phyloP scores from a whole-genome alignment of 352 stramenopile genomes.

The Pythium rishiriense region DNA sequence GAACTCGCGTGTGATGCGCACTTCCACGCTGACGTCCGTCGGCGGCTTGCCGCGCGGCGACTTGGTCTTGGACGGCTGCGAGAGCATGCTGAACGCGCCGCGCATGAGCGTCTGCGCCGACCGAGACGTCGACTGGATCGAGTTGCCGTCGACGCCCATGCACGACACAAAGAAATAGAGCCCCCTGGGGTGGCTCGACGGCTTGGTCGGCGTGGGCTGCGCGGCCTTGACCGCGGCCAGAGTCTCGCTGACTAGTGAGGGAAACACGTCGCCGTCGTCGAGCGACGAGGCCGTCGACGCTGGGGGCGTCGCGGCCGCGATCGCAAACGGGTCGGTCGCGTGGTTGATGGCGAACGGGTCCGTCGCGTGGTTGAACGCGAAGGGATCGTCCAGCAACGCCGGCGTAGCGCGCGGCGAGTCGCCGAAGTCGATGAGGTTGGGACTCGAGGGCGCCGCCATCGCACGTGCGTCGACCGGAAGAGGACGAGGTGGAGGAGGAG shows the following conservation, averaged over 20 bases:
- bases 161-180: slow-evolving; percentile 81
- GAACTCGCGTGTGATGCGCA: slow-evolving; percentile 58
- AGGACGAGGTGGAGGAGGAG: neutral
- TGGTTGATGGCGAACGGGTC: slow-evolving; percentile 10
- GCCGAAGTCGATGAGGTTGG: slow-evolving; percentile 35
- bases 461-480: too few relatives aligned
- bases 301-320: slow-evolving; percentile 2
- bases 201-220: neutral
- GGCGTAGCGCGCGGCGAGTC: slow-evolving; percentile 18
- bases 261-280: slow-evolving; percentile 5
- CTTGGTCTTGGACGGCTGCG: slow-evolving; percentile 42
- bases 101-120: slow-evolving; percentile 75
- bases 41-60: slow-evolving; percentile 48
- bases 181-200: slow-evolving; percentile 10
- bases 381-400: slow-evolving; percentile 17
- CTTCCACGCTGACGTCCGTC: slow-evolving; percentile 70
- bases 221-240: neutral
- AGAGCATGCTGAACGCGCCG: slow-evolving; percentile 73
- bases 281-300: neutral
- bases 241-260: slow-evolving; percentile 8
- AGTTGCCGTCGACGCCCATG: slow-evolving; percentile 55
- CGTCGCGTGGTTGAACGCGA: slow-evolving; percentile 4
- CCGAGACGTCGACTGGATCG: slow-evolving; percentile 42
- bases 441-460: slow-evolving; percentile 28
- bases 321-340: slow-evolving; percentile 23